Evolutionary conservation across 2,329 filamentous ascomycete genomes (phyloP).

Genomic region (Xylogone sp.): DNA sequence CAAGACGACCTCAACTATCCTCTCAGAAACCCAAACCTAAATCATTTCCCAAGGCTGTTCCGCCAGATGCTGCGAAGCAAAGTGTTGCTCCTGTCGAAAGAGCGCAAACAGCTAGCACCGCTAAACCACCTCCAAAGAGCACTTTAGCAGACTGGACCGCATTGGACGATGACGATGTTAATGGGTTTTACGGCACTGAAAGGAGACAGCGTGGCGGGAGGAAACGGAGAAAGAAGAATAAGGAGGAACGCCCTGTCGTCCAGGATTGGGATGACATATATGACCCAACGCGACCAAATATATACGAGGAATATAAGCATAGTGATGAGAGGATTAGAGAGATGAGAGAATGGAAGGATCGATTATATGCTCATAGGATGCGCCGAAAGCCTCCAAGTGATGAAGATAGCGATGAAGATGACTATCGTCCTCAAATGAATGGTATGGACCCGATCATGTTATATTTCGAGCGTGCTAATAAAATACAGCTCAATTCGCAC

Average conservation of each 20-base stretch:
- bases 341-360: constrained; percentile 78
- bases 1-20: constrained; percentile 69
- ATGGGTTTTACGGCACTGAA: constrained; percentile 53
- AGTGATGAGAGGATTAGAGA: constrained; percentile 82
- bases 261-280: constrained; percentile 90
- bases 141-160: constrained; percentile 79
- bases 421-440: constrained; percentile 36
- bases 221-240: constrained; percentile 65
- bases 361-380: constrained; percentile 70
- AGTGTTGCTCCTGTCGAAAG: constrained; percentile 25
- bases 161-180: constrained; percentile 71
- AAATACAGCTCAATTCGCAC: constrained; percentile 53
- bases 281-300: constrained; percentile 77
- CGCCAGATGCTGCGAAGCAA: constrained; percentile 18
- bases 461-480: constrained; percentile 10
- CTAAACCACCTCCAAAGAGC: constrained; percentile 52
- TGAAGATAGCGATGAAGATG: constrained; percentile 39
- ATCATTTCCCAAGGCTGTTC: constrained; percentile 46
- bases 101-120: constrained; percentile 25
- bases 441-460: constrained; percentile 32
- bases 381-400: constrained; percentile 42
- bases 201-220: constrained; percentile 70
- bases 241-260: constrained; percentile 54
- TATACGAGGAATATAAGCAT: constrained; percentile 76
- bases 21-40: constrained; percentile 57